Conservation (phyloP, 1,139 yeast species). For the Pichia sp. region DNA sequence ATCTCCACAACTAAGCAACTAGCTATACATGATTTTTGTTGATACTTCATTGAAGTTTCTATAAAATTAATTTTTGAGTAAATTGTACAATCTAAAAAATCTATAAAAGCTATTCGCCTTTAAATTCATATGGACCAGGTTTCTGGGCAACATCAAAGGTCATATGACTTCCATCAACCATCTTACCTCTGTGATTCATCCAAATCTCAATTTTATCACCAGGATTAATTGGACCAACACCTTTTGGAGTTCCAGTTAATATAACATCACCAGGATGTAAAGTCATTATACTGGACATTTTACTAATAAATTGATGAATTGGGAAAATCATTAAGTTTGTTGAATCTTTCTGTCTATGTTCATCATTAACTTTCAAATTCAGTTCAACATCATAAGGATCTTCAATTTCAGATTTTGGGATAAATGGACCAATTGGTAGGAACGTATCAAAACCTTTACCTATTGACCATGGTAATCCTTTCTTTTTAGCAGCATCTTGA, state of each 20-base stretch:
- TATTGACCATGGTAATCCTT: conserved; percentile 94
- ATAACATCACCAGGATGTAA: conserved; percentile 85
- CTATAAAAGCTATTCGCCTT: conserved; percentile 22
- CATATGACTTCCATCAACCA: conserved; percentile 46
- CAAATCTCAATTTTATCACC: conserved; percentile 73
- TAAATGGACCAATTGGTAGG: conserved; percentile 68
- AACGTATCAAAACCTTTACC: conserved; percentile 97
- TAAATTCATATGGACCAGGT: conserved; percentile 74
- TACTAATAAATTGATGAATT: conserved; percentile 69
- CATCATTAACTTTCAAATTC: conserved; percentile 63
- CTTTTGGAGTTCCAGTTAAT: conserved; percentile 95
- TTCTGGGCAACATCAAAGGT: conserved; percentile 55
- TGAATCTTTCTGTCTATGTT: conserved; percentile 61
- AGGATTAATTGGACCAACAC: conserved; percentile 77
- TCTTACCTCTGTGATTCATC: conserved; percentile 47
- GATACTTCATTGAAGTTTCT: too few relatives aligned
- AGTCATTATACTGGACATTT: conserved; percentile 85
- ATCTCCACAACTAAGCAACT: too few relatives aligned
- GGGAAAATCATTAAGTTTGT: conserved; percentile 88
- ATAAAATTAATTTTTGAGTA: too few relatives aligned
- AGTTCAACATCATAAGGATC: conserved; percentile 71
- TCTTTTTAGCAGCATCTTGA: conserved; percentile 88
- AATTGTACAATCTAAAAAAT: background rate
- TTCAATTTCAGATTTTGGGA: conserved; percentile 57
- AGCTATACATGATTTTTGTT: too few relatives aligned